A percentile compares a stretch with the other conserved stretches of the same genome.
Conservation (phyloP, 2,329 filamentous ascomycete genomes). For the Colletotrichum chrysophilum region DNA sequence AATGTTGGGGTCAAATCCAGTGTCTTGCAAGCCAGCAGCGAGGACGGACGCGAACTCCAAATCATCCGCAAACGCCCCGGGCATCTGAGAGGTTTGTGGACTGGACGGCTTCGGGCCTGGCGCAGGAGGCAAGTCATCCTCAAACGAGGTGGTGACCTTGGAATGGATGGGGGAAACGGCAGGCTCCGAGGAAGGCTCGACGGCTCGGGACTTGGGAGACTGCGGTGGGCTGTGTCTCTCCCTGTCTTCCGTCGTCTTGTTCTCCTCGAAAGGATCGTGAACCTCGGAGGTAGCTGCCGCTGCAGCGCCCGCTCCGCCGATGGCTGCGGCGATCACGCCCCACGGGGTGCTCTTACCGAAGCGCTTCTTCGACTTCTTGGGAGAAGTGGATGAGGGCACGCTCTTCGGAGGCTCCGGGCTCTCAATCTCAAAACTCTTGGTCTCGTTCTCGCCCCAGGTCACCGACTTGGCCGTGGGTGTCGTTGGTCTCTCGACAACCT, state of each 20-base stretch:
- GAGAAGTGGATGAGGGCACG: constrained; percentile 30
- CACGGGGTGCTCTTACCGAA: constrained; percentile 50
- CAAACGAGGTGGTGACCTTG: constrained; percentile 28
- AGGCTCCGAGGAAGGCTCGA: constrained; percentile 4
- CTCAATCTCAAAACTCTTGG: constrained; percentile 66
- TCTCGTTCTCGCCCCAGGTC: constrained; percentile 69
- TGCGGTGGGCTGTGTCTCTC: constrained; percentile 10
- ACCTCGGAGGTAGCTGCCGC: constrained; percentile 32
- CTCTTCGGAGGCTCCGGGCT: constrained; percentile 53
- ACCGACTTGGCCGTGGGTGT: constrained; percentile 61
- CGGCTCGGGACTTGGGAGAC: constrained; percentile 25
- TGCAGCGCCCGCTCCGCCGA: constrained; percentile 45
- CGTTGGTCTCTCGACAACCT: constrained; percentile 46
- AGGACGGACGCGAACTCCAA: constrained; percentile 73
- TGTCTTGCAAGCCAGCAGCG: constrained; percentile 71
- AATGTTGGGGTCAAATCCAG: constrained; percentile 74
- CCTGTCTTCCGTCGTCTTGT: constrained; percentile 21
- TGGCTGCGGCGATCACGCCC: constrained; percentile 57
- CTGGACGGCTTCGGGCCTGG: constrained; percentile 63
- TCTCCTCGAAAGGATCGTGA: constrained; percentile 9
- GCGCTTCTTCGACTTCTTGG: constrained; percentile 30
- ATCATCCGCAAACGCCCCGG: constrained; percentile 71
- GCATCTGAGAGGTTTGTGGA: constrained; percentile 57
- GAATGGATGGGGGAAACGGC: background rate
- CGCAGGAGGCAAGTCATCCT: constrained; percentile 51